phyloP scores from a whole-genome alignment of 768 basidiomycete species.

The Naganishia antarctica region DNA sequence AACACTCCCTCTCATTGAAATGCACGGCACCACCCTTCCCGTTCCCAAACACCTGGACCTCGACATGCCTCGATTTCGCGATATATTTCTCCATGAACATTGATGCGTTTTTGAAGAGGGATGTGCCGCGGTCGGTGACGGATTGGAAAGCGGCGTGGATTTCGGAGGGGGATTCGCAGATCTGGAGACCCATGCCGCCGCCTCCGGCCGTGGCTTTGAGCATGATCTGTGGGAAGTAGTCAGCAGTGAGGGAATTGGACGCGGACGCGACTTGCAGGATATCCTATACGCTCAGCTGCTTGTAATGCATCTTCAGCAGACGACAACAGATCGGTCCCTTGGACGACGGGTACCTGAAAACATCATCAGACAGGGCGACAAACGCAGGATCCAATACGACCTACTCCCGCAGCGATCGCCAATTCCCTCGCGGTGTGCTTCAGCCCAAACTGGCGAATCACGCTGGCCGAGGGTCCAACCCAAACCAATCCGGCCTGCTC shows the following conservation, averaged over 20 bases:
- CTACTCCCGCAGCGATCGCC: slow-evolving; percentile 53
- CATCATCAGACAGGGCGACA: not conserved
- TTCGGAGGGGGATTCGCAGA: slow-evolving; percentile 50
- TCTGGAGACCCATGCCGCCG: slow-evolving; percentile 64
- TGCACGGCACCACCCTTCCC: slow-evolving; percentile 57
- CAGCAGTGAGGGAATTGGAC: not conserved
- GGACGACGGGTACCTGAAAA: slow-evolving; percentile 55
- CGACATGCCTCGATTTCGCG: slow-evolving; percentile 59
- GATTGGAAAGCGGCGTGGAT: slow-evolving; percentile 33
- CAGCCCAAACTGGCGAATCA: slow-evolving; percentile 59
- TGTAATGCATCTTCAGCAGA: slow-evolving; percentile 52
- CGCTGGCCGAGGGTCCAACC: slow-evolving; percentile 57
- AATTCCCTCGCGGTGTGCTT: slow-evolving; percentile 59
- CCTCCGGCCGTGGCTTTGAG: slow-evolving; percentile 67
- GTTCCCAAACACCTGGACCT: slow-evolving; percentile 63
- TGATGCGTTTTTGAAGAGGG: slow-evolving; percentile 55
- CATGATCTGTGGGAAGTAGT: slow-evolving; percentile 50
- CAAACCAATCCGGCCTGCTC: slow-evolving; percentile 56
- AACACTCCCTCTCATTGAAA: slow-evolving; percentile 68
- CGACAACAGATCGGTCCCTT: slow-evolving; percentile 56
- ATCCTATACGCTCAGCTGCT: slow-evolving; percentile 54
- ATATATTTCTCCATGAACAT: slow-evolving; percentile 63
- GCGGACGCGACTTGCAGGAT: slow-evolving; percentile 49
- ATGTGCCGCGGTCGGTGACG: slow-evolving; percentile 44
- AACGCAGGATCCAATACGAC: not conserved